Percentiles rank a stretch among this genome's conserved stretches.
Evolutionary conservation across 768 basidiomycete species (phyloP).

Genomic region (Tricholoma sp.): DNA sequence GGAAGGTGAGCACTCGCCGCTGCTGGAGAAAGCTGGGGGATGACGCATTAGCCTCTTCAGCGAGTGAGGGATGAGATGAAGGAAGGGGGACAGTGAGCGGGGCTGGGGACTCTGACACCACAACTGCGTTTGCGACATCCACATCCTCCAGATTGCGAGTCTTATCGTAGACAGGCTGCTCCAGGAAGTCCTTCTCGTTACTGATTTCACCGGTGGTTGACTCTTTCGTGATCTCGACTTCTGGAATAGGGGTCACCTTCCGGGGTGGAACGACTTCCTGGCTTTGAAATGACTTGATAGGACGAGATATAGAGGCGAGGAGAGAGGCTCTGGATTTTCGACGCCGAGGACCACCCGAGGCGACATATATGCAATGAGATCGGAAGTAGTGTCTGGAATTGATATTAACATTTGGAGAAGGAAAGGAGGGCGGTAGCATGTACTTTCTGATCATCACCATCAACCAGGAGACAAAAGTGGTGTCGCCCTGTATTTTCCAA

Average conservation of each 20-base stretch:
- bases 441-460: slow-evolving; percentile 61
- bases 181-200: not conserved
- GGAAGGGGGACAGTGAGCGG: not conserved
- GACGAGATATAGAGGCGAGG: not conserved
- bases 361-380: slow-evolving; percentile 36
- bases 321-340: not conserved
- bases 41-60: not conserved
- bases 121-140: not conserved
- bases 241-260: not conserved
- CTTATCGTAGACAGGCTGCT: not conserved
- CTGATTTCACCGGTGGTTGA: not conserved
- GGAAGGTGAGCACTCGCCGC: slow-evolving; percentile 6
- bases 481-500: slow-evolving; percentile 32
- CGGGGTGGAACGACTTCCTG: not conserved
- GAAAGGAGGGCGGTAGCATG: slow-evolving; percentile 3
- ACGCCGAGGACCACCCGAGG: slow-evolving; percentile 11
- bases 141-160: not conserved
- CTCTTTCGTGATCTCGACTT: not conserved
- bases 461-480: slow-evolving; percentile 54
- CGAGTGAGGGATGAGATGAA: not conserved
- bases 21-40: slow-evolving; percentile 5
- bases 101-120: not conserved
- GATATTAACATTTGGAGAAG: not conserved
- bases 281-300: not conserved
- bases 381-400: slow-evolving; percentile 36